Percentiles rank a stretch among this genome's conserved stretches.
phyloP scores from a whole-genome alignment of 73 alveolate species.

The Tetrahymena borealis region DNA sequence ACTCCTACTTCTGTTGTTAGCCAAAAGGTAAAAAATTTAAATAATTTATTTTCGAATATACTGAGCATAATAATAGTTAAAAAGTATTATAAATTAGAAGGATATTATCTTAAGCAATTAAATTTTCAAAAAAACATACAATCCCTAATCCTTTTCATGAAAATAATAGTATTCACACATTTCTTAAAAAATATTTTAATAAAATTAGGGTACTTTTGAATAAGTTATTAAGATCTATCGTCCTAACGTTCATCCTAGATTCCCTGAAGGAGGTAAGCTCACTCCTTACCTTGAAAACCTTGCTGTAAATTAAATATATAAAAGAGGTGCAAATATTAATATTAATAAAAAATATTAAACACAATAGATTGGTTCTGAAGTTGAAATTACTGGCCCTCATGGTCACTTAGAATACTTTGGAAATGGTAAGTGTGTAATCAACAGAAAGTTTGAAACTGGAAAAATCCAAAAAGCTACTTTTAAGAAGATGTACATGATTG shows the following conservation, averaged over 20 bases:
- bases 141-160: too few relatives aligned
- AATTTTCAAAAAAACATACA: too few relatives aligned
- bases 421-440: constrained; percentile 22
- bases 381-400: constrained; percentile 35
- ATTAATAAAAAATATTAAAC: background rate
- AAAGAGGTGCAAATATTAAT: background rate
- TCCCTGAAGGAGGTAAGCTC: constrained; percentile 79
- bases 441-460: constrained; percentile 1
- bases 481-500: constrained; percentile 50
- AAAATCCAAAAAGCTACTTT: background rate
- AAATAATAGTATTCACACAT: too few relatives aligned
- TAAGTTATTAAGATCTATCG: constrained; percentile 59
- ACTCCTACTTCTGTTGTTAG: constrained; percentile 28
- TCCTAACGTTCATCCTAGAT: constrained; percentile 51
- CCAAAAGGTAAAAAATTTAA: constrained; percentile 7
- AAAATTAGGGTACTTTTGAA: background rate
- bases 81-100: too few relatives aligned
- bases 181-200: too few relatives aligned
- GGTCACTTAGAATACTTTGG: constrained; percentile 27
- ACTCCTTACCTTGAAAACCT: constrained; percentile 64
- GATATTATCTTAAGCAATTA: too few relatives aligned
- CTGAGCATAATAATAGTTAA: too few relatives aligned
- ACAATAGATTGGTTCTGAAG: constrained; percentile 5
- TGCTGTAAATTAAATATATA: background rate
- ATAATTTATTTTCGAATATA: too few relatives aligned